These are phyloP conservation scores for Alternaria sp. DNA, from an alignment of 2,329 filamentous ascomycete species.

Conservation along the genomic window DNA sequence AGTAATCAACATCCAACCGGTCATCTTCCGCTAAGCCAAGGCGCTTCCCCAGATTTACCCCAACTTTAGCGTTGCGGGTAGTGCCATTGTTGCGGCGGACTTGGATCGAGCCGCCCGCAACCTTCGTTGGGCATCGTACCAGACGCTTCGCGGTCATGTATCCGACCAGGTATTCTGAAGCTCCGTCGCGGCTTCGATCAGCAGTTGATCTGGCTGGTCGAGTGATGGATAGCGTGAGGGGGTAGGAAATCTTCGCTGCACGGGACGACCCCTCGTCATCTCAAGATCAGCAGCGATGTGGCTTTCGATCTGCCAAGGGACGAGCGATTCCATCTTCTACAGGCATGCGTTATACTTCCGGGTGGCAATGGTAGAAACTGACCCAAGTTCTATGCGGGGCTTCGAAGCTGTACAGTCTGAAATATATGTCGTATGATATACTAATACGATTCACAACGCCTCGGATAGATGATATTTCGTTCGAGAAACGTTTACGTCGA, in stretches of 20 bases:
- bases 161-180: not conserved
- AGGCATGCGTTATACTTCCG: not conserved
- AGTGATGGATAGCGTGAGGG: not conserved
- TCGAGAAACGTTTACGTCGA: not conserved
- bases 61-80: not conserved
- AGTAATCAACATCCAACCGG: not conserved
- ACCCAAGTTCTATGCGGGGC: not conserved
- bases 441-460: no score
- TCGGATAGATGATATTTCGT: not conserved
- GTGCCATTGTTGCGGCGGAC: not conserved
- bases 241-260: not conserved
- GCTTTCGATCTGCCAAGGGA: not conserved
- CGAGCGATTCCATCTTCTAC: not conserved
- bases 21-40: not conserved
- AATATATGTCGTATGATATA: not conserved
- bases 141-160: not conserved
- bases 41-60: slow-evolving; percentile 1
- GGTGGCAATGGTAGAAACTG: not conserved
- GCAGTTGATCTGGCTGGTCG: no score
- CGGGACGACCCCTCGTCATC: not conserved
- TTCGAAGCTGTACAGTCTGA: accelerated
- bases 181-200: not conserved
- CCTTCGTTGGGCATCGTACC: not conserved
- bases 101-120: not conserved
- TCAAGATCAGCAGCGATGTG: not conserved